A percentile compares a stretch with the other conserved stretches of the same genome.
These are phyloP conservation scores for Penicillium malachiteum DNA, from an alignment of 495 filamentous ascomycete species.

Conservation along the genomic window DNA sequence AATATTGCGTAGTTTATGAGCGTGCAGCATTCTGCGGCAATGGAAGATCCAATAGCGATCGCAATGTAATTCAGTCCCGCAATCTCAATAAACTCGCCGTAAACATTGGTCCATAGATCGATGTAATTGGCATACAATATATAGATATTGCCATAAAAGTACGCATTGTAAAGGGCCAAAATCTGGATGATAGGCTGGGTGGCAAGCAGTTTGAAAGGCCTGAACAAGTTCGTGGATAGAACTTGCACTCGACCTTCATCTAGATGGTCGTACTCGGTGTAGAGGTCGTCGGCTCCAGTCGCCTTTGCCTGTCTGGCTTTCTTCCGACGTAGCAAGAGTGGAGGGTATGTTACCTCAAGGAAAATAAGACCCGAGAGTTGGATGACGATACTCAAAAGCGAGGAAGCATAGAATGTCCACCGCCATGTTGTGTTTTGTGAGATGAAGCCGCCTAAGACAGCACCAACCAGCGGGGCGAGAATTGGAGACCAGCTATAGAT, in stretches of 20 bases:
- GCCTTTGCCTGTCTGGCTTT: conserved; percentile 40
- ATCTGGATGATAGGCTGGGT: conserved; percentile 48
- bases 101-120: conserved; percentile 46
- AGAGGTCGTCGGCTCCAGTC: conserved; percentile 58
- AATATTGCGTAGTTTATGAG: conserved; percentile 33
- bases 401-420: conserved; percentile 47
- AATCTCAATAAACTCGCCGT: conserved; percentile 44
- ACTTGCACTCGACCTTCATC: conserved; percentile 22
- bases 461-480: not conserved
- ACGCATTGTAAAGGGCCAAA: conserved; percentile 52
- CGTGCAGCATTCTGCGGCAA: conserved; percentile 51
- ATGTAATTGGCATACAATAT: conserved; percentile 60
- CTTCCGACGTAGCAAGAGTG: conserved; percentile 51
- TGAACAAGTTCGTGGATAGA: conserved; percentile 43
- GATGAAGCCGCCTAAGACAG: not conserved
- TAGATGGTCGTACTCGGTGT: conserved; percentile 60
- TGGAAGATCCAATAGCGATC: conserved; percentile 57
- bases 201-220: conserved; percentile 54
- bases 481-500: not conserved
- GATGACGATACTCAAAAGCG: conserved; percentile 49
- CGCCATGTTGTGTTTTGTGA: not conserved
- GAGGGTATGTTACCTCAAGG: conserved; percentile 44
- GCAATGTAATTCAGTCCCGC: conserved; percentile 41
- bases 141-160: conserved; percentile 60
- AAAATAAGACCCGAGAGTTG: conserved; percentile 51